Percentiles rank a stretch among this genome's conserved stretches.
Conservation (phyloP, 345 rosid species). For the Pistacia atlantica region DNA sequence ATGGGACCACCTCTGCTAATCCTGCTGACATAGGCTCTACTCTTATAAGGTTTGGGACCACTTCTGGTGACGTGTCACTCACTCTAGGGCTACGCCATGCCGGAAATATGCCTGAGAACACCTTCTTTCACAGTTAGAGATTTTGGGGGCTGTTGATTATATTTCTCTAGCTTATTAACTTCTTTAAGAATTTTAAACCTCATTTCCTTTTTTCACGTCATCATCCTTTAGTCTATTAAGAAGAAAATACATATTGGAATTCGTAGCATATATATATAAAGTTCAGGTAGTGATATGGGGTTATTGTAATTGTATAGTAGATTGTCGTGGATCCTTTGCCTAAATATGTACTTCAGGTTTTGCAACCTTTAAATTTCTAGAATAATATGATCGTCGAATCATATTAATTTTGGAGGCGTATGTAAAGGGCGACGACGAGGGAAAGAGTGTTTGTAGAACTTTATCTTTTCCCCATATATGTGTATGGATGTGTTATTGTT, state of each 20-base stretch:
- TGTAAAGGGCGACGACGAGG: neutral
- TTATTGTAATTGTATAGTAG: constrained; percentile 48
- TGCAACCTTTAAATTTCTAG: constrained; percentile 25
- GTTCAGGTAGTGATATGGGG: constrained; percentile 23
- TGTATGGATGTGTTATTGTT: neutral
- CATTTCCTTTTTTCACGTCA: constrained; percentile 17
- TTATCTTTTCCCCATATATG: neutral
- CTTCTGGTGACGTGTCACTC: constrained; percentile 86
- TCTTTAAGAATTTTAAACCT: neutral
- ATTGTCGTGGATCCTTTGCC: constrained; percentile 12
- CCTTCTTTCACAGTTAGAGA: constrained; percentile 74
- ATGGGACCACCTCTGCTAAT: constrained; percentile 41
- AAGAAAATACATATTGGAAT: constrained; percentile 23
- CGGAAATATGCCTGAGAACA: constrained; percentile 71
- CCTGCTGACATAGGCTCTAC: constrained; percentile 44
- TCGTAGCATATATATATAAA: constrained; percentile 22
- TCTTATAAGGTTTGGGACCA: constrained; percentile 75
- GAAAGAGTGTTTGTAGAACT: neutral
- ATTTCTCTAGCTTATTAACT: constrained; percentile 7
- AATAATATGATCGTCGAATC: constrained; percentile 21
- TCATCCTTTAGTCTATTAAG: constrained; percentile 19
- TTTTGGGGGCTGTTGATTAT: constrained; percentile 58
- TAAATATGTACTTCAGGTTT: constrained; percentile 28
- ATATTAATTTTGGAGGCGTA: neutral
- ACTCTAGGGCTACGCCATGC: constrained; percentile 94